Evolutionary conservation across 2,329 filamentous ascomycete species (phyloP), one percentile per base, ranked within the genome.

Genomic region (Exserohilum rostratum): DNA sequence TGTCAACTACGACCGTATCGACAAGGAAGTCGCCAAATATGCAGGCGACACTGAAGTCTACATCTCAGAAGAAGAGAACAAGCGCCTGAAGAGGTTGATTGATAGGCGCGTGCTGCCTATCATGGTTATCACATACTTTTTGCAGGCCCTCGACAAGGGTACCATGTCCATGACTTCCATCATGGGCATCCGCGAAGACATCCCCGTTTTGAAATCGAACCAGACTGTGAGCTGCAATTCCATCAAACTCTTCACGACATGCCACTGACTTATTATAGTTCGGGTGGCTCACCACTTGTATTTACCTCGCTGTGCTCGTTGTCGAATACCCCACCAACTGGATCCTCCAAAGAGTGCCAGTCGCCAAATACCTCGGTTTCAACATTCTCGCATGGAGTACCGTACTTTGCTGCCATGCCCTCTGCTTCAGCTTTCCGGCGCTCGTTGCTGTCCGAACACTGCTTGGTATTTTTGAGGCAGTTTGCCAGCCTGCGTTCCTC

Each of bases 311-410:
- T 46, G 85, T 90, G 17, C 77, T 91, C 9, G 74, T 87, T 42
- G 87, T 90, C 60, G 88, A 91, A 71, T 90, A 90, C 66, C 89
- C 89, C 0, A 88, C 87, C 70, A 89, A 87, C 72, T 85, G 80
- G 77, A 79, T 83, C 52, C 82, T 88, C 50, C 80, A 86, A 42
- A 82, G 85, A 25, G 83, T 89, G 0, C 87, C 87, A 5, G 83
- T 89, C 40, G 87, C 85, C 49, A 89, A 89, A 67, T 89, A 87
- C 55, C 80, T 89, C 5, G 81, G 82, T 35, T 78, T 84, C 63
- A 87, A 83, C 64, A 87, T 90, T 61, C 76, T 87, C 9, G 77
- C 83, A 12, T 90, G 88, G 88, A 86, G 86, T 10, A 65, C 76
- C 0, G 78, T 83, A 2, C 78, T 90, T 3, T 84, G 84, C 1